These are phyloP conservation scores for Globisporangium polare DNA, from an alignment of 352 stramenopile genomes.

Conservation along the genomic window DNA sequence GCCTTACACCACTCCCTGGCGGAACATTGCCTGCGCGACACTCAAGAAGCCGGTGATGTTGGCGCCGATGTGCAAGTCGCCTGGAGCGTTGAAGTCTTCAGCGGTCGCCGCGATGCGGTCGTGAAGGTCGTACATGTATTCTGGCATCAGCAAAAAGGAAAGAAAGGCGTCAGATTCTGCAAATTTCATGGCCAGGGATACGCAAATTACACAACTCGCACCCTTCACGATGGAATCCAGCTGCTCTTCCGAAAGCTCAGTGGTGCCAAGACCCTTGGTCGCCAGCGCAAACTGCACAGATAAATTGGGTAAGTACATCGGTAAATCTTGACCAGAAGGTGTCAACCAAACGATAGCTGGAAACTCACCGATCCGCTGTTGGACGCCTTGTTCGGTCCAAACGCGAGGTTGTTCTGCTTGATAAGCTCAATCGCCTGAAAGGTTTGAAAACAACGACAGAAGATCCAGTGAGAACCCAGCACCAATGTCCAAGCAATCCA, in stretches of 20 bases:
- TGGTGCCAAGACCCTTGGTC: conserved; percentile 52
- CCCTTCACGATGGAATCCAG: conserved; percentile 74
- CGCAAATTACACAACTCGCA: conserved; percentile 13
- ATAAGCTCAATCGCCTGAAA: conserved; percentile 66
- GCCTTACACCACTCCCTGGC: conserved; percentile 94
- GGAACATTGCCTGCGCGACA: conserved; percentile 96
- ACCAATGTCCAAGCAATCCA: neutral
- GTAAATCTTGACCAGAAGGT: neutral
- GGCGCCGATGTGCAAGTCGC: conserved; percentile 85
- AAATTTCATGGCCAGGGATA: neutral
- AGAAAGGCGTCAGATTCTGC: neutral
- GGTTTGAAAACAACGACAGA: neutral
- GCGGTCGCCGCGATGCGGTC: conserved; percentile 65
- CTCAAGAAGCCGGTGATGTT: conserved; percentile 97
- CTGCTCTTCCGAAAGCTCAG: conserved; percentile 51
- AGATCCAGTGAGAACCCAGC: neutral
- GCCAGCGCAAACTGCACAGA: conserved; percentile 51
- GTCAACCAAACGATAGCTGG: neutral
- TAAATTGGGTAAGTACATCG: neutral
- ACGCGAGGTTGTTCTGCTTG: conserved; percentile 80
- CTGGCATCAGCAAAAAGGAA: conserved; percentile 20
- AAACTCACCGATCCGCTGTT: conserved; percentile 66
- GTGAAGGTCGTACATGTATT: conserved; percentile 80
- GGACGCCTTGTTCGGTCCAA: conserved; percentile 81
- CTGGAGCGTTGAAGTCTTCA: conserved; percentile 71